Conservation (phyloP, 805 yeast species). For the Torulaspora indica region DNA sequence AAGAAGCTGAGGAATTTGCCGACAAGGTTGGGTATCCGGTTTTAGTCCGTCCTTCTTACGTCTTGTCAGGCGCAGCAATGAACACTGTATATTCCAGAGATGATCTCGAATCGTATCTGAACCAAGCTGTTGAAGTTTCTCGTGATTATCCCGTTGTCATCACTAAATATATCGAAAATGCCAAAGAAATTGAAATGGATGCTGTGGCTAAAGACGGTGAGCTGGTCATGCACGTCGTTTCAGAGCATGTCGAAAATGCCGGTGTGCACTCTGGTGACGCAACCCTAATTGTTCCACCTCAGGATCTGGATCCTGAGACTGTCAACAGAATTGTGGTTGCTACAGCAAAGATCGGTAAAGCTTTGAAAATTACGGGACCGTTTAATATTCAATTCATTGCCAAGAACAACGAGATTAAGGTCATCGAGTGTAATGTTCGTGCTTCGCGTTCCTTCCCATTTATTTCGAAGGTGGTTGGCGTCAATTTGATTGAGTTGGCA, state of each 20-base stretch:
- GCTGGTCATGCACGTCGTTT: conserved; percentile 92
- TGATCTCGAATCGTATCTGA: conserved; percentile 79
- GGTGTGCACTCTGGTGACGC: conserved; percentile 99
- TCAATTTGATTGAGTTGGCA: conserved; percentile 94
- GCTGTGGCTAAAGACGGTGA: conserved; percentile 96
- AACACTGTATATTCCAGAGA: conserved; percentile 87
- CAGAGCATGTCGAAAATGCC: conserved; percentile 98
- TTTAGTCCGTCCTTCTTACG: conserved; percentile 95
- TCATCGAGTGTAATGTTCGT: conserved; percentile 96
- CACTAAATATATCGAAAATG: conserved; percentile 93
- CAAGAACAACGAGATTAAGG: conserved; percentile 92
- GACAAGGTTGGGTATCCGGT: conserved; percentile 90
- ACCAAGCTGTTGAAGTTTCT: conserved; percentile 95
- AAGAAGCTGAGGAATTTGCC: conserved; percentile 90
- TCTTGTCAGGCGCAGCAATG: conserved; percentile 98
- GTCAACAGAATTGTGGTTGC: conserved; percentile 89
- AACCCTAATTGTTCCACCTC: conserved; percentile 94
- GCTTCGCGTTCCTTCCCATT: conserved; percentile 99
- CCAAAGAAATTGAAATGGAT: conserved; percentile 98
- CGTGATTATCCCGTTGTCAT: conserved; percentile 97
- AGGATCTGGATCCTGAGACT: conserved; percentile 87
- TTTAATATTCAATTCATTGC: conserved; percentile 96
- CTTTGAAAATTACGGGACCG: conserved; percentile 95
- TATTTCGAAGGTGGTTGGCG: conserved; percentile 94
- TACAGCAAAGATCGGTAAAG: conserved; percentile 92